Conservation (phyloP, 2,329 filamentous ascomycete species). For the Aspergillus costaricaensis region DNA sequence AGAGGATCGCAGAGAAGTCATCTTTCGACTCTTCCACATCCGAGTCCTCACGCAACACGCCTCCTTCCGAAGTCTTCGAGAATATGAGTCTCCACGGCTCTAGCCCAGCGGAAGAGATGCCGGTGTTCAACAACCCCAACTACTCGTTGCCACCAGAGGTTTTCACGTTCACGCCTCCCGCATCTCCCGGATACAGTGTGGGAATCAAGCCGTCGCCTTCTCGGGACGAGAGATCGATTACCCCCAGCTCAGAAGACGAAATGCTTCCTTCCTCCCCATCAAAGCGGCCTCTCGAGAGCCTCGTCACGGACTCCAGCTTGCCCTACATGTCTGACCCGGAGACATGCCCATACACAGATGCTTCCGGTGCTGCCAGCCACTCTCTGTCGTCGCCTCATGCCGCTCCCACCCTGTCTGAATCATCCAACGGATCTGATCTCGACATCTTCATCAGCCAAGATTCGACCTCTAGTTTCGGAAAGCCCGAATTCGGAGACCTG, state of each 20-base stretch:
- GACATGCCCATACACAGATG: conserved; percentile 34
- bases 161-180: conserved; percentile 51
- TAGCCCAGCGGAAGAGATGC: conserved; percentile 35
- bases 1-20: conserved; percentile 40
- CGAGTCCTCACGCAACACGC: conserved; percentile 45
- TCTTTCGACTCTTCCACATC: conserved; percentile 40
- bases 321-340: conserved; percentile 30
- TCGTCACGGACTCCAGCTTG: conserved; percentile 34
- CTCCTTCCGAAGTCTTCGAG: conserved; percentile 45
- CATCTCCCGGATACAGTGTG: conserved; percentile 47
- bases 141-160: conserved; percentile 41
- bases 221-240: conserved; percentile 39
- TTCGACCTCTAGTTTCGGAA: conserved; percentile 29
- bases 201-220: conserved; percentile 41
- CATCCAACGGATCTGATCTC: conserved; percentile 39
- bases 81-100: conserved; percentile 41
- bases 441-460: conserved; percentile 45
- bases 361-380: conserved; percentile 30
- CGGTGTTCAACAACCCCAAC: conserved; percentile 33
- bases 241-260: conserved; percentile 42
- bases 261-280: conserved; percentile 39
- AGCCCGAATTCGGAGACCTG: conserved; percentile 35
- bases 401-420: conserved; percentile 38
- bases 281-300: conserved; percentile 31
- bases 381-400: conserved; percentile 41